Evolutionary conservation across 176 grass and related monocot genomes (phyloP).

Genomic region (Phragmites australis): DNA sequence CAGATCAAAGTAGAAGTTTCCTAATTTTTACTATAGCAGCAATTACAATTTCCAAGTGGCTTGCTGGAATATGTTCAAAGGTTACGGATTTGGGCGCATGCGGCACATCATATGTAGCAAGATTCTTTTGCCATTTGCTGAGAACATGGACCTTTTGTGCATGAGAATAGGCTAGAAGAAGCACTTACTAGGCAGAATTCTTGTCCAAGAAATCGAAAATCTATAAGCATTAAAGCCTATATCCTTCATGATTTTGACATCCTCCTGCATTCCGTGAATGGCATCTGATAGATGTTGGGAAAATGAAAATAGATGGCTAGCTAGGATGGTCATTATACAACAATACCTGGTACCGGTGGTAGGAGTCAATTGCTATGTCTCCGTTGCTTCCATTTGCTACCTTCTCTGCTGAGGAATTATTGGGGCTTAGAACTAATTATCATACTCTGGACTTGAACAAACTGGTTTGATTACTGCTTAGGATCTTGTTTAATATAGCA

Average conservation of each 20-base stretch:
- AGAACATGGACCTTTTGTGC: background rate
- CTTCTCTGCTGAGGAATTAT: constrained; percentile 50
- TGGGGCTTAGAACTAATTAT: background rate
- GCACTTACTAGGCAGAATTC: constrained; percentile 83
- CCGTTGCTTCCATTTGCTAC: constrained; percentile 74
- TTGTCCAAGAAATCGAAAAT: constrained; percentile 86
- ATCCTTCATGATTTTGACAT: constrained; percentile 70
- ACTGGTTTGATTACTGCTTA: background rate
- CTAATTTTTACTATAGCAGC: background rate
- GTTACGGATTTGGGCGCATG: background rate
- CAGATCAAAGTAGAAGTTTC: constrained; percentile 11
- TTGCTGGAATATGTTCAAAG: constrained; percentile 25
- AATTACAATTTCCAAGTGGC: background rate
- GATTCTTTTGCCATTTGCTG: constrained; percentile 15
- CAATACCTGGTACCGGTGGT: constrained; percentile 72
- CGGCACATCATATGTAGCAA: background rate
- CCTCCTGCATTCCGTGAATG: constrained; percentile 57
- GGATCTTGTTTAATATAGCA: background rate
- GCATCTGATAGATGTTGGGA: constrained; percentile 10
- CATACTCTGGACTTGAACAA: background rate
- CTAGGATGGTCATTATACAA: background rate
- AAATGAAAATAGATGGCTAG: background rate
- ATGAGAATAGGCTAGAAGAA: constrained; percentile 13
- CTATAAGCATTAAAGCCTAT: constrained; percentile 78
- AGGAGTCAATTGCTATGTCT: constrained; percentile 73